These are phyloP conservation scores for Limnanthes douglasii DNA, from an alignment of 345 rosid species.

Conservation along the genomic window DNA sequence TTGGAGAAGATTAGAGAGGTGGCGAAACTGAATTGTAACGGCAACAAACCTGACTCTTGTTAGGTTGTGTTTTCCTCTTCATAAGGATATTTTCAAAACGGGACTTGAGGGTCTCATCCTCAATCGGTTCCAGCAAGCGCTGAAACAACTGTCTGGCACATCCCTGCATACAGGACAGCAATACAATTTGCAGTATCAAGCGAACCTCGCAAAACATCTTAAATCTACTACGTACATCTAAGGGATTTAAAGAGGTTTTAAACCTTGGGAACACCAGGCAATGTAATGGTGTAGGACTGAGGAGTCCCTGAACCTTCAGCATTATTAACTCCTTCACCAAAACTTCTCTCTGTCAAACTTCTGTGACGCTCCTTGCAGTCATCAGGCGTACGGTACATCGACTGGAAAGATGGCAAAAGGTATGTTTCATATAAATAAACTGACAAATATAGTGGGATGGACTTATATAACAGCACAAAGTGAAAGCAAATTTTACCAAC, in stretches of 20 bases:
- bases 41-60: conserved; percentile 50
- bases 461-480: neutral
- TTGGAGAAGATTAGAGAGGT: neutral
- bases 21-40: neutral
- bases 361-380: conserved; percentile 98
- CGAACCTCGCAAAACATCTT: neutral
- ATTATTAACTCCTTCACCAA: conserved; percentile 92
- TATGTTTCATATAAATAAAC: conserved; percentile 5
- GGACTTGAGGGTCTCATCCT: conserved; percentile 79
- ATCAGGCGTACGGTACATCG: conserved; percentile 67
- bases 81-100: conserved; percentile 79
- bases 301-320: conserved; percentile 97
- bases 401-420: conserved; percentile 22
- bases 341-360: conserved; percentile 59
- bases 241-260: neutral
- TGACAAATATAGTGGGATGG: conserved; percentile 1
- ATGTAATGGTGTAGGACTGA: conserved; percentile 88
- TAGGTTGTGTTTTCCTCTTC: conserved; percentile 43
- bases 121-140: conserved; percentile 82
- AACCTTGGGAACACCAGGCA: conserved; percentile 98
- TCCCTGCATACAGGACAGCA: conserved; percentile 44
- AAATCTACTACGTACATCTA: neutral
- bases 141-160: conserved; percentile 98
- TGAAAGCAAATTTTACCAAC: conserved; percentile 16
- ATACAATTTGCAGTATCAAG: conserved; percentile 5